Evolutionary conservation across 208 protist species (phyloP).

Genomic region (Wallacemonas rigidus): DNA sequence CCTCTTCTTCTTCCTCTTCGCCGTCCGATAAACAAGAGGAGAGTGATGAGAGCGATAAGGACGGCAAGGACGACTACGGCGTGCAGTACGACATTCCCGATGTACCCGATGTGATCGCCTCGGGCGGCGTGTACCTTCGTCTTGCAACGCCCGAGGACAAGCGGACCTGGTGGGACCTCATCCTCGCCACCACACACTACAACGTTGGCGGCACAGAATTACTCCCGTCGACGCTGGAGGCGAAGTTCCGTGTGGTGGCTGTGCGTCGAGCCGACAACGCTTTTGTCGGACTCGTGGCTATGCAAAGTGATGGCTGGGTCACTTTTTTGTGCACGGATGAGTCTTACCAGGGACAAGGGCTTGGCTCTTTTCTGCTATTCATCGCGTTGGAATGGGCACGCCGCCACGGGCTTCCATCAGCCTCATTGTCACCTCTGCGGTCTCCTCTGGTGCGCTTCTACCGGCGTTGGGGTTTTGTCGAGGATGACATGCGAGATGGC

Average conservation of each 20-base stretch:
- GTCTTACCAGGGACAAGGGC: constrained; percentile 27
- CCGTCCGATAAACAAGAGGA: not conserved
- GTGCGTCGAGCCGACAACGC: constrained; percentile 7
- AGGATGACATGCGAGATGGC: not conserved
- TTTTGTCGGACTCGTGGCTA: constrained; percentile 37
- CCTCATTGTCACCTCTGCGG: constrained; percentile 38
- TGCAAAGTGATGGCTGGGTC: constrained; percentile 41
- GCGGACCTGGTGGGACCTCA: constrained; percentile 24
- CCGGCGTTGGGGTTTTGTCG: constrained; percentile 37
- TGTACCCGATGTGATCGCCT: constrained; percentile 7
- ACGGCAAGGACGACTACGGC: constrained; percentile 2
- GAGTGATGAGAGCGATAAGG: not conserved
- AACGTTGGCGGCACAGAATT: constrained; percentile 40
- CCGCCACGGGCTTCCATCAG: constrained; percentile 12
- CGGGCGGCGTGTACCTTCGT: constrained; percentile 2
- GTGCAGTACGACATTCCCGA: constrained; percentile 18
- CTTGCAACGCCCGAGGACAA: constrained; percentile 23
- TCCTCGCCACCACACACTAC: constrained; percentile 34
- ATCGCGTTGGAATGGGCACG: constrained; percentile 50
- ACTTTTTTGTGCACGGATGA: constrained; percentile 34
- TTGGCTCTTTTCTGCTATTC: constrained; percentile 60
- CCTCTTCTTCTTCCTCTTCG: not conserved
- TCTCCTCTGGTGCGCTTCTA: constrained; percentile 31
- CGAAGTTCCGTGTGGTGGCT: constrained; percentile 36
- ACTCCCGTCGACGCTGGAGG: constrained; percentile 25